phyloP scores from a whole-genome alignment of 768 basidiomycete genomes.

The Boletus pseudopeckii region DNA sequence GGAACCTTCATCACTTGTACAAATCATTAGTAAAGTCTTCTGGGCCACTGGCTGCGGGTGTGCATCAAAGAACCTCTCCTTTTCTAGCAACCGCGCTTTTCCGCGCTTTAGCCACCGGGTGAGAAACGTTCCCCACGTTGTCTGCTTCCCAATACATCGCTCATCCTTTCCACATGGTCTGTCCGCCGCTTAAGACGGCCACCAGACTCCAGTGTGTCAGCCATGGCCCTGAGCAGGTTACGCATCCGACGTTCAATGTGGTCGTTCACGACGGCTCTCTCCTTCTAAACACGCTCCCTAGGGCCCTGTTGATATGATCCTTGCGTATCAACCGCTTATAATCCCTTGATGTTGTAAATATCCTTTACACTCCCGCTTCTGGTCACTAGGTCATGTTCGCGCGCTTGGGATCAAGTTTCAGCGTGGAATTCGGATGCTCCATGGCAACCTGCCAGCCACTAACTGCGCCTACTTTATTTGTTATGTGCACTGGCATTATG shows the following conservation, averaged over 20 bases:
- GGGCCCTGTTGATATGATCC: neutral
- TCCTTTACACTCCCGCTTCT: neutral
- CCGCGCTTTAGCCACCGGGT: neutral
- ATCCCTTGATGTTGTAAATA: constrained; percentile 6
- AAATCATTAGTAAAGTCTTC: neutral
- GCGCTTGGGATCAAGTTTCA: neutral
- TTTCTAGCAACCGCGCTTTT: neutral
- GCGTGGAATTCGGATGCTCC: neutral
- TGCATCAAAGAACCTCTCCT: constrained; percentile 3
- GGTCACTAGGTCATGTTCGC: neutral
- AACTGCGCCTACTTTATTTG: neutral
- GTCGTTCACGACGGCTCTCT: neutral
- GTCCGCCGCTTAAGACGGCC: neutral
- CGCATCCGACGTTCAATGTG: too few relatives aligned
- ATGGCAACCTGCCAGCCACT: neutral
- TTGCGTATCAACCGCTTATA: neutral
- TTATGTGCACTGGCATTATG: neutral
- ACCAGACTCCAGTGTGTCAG: neutral
- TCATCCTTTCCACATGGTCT: neutral
- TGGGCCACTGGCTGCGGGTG: neutral
- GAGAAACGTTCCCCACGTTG: constrained; percentile 2
- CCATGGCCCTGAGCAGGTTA: neutral
- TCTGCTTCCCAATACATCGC: neutral
- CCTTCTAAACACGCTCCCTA: neutral
- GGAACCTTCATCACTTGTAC: neutral